Base-by-base conservation (phyloP, 2,329 filamentous ascomycete species). In the Elsinoe necatrix region DNA sequence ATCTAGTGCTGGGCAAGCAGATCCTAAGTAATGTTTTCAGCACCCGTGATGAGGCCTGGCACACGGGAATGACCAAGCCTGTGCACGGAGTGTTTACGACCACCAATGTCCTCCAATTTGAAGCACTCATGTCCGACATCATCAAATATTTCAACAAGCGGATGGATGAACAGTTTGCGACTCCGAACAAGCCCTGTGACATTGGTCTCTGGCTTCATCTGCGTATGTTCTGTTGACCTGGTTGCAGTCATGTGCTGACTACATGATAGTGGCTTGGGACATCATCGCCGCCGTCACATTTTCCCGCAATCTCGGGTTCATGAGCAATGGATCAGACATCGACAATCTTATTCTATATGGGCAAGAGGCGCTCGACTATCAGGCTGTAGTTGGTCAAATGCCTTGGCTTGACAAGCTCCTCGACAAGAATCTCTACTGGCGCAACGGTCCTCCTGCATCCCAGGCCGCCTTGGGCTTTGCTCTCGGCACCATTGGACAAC, bases 171-270 rank as follows among this genome's bases (percentile, higher is more conserved):
- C 52, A 43, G 6, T 43, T 42, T 45, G 25, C 34, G 2, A 11
- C 1, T 2, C n/a, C 35, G 20, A 34, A 21, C 20, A 31, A 55
- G 52, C 27, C 37, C n/a, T 41, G 37, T 16, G 37, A 55, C 14
- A 43, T 55, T 16, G 52, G 41, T 20, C 52, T 55, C n/a, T 55
- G 52, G 52, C 25, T 55, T 3, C 52, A 55, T 34, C 52, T 55
- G 9, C 31, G 45, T 50, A 34, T 25, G 45, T 31, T 4, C 12
- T 21, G 21, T n/a, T 25, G 3, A 12, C 43, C 23, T 4, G 4
- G 14, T 12, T 8, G 14, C 25, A 18, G 6, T 4, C 2, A 8
- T 18, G 12, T 21, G 18, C 25, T 50, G 27, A 50, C 34, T 3
- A 1, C 7, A 12, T 11, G 5, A 4, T 21, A 50, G 45, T 50